Evolutionary conservation across 805 yeast species (phyloP).

Genomic region (Saccharomycopsis amapae): DNA sequence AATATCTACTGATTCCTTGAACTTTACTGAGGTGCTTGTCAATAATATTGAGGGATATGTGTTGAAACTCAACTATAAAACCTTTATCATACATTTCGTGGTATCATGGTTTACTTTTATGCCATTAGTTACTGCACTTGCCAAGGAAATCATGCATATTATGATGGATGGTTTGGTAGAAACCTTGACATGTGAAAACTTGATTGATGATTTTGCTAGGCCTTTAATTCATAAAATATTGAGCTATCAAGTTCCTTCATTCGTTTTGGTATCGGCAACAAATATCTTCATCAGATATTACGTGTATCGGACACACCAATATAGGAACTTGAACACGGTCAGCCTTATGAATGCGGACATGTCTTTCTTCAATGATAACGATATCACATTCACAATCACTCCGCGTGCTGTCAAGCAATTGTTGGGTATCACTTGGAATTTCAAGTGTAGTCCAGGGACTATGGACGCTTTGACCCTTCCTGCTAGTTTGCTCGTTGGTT

Average conservation of each 20-base stretch:
- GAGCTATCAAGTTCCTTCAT: not conserved
- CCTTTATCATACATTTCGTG: not conserved
- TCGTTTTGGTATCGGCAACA: not conserved
- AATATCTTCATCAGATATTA: not conserved
- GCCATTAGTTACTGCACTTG: not conserved
- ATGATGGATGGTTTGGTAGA: slow-evolving; percentile 3
- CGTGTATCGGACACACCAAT: too few species aligned
- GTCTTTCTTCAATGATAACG: not conserved
- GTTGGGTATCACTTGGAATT: not conserved
- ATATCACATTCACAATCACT: not conserved
- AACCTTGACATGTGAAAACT: not conserved
- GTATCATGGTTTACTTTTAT: slow-evolving; percentile 2
- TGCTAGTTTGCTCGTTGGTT: not conserved
- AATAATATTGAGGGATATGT: not conserved
- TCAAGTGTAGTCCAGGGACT: not conserved
- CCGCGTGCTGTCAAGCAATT: not conserved
- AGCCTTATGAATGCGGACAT: not conserved
- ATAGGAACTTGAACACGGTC: not conserved
- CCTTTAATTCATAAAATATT: not conserved
- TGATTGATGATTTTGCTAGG: not conserved
- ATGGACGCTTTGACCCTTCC: not conserved
- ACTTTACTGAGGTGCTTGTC: not conserved
- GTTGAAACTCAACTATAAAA: not conserved
- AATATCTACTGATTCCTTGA: too few species aligned
- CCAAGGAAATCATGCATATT: not conserved